phyloP scores from a whole-genome alignment of 257 asterid genomes.

The Nicotiana noctiflora region DNA sequence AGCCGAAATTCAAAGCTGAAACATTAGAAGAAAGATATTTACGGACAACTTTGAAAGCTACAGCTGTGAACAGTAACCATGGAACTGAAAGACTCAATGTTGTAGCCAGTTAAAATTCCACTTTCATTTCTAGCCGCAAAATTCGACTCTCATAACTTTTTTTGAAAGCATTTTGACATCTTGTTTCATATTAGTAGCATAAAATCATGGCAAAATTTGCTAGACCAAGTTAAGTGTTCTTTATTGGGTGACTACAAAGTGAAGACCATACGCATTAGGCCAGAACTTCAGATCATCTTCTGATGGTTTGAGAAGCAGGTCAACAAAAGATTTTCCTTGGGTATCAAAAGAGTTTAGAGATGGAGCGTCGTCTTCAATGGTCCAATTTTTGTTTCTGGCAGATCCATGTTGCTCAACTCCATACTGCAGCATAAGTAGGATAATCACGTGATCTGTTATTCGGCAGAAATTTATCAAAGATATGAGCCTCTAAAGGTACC shows the following conservation, averaged over 20 bases:
- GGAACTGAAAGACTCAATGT: not conserved
- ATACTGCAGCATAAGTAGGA: constrained; percentile 39
- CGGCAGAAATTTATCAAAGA: not conserved
- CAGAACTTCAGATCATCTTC: constrained; percentile 83
- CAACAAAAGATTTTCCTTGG: constrained; percentile 62
- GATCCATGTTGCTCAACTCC: constrained; percentile 83
- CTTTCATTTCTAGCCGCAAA: not conserved
- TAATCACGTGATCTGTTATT: not conserved
- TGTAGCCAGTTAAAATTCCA: not conserved
- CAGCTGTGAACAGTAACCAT: not conserved
- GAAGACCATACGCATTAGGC: constrained; percentile 60
- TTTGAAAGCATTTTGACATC: not conserved
- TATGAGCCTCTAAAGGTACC: constrained; percentile 35
- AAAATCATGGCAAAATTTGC: not conserved
- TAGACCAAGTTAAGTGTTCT: not conserved
- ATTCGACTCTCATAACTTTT: not conserved
- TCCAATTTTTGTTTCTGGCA: constrained; percentile 77
- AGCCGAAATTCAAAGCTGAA: constrained; percentile 81
- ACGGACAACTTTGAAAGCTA: not conserved
- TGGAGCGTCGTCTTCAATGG: constrained; percentile 71
- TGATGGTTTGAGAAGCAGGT: constrained; percentile 73
- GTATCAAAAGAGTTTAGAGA: constrained; percentile 47
- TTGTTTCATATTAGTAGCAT: not conserved
- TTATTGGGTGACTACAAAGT: not conserved
- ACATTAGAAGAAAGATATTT: constrained; percentile 7